These are phyloP conservation scores for Musa itinerans DNA, from an alignment of 176 grass and related monocot species.

Conservation along the genomic window DNA sequence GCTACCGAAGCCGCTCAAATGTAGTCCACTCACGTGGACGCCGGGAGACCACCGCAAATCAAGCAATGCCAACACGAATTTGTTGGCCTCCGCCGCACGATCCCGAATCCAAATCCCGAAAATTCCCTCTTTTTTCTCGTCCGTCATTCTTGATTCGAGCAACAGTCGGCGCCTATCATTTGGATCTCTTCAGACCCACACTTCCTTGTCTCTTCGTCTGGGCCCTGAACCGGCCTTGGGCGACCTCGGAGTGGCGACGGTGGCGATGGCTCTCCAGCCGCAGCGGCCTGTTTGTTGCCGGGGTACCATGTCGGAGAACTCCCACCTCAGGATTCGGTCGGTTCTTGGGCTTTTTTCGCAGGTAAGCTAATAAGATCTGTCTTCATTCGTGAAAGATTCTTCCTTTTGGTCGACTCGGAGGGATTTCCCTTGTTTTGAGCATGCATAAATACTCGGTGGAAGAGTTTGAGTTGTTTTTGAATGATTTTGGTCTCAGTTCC, in stretches of 20 bases:
- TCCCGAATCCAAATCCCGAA: neutral
- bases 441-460: neutral
- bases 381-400: neutral
- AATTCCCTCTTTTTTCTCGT: neutral
- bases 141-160: neutral
- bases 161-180: neutral
- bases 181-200: neutral
- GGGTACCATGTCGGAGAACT: slow-evolving; percentile 5
- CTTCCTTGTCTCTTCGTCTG: neutral
- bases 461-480: neutral
- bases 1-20: neutral
- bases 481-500: neutral
- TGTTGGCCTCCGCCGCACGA: neutral
- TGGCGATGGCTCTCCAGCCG: slow-evolving; percentile 45
- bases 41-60: neutral
- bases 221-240: neutral
- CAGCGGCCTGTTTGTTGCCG: slow-evolving; percentile 34
- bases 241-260: neutral
- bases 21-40: neutral
- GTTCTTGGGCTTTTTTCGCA: slow-evolving; percentile 9
- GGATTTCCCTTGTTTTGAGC: neutral
- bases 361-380: slow-evolving; percentile 5
- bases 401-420: neutral
- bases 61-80: neutral
- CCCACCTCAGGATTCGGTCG: slow-evolving; percentile 17